Conservation (phyloP, 192 early-diverging fungal genomes). For the Powellomyces hirtus region DNA sequence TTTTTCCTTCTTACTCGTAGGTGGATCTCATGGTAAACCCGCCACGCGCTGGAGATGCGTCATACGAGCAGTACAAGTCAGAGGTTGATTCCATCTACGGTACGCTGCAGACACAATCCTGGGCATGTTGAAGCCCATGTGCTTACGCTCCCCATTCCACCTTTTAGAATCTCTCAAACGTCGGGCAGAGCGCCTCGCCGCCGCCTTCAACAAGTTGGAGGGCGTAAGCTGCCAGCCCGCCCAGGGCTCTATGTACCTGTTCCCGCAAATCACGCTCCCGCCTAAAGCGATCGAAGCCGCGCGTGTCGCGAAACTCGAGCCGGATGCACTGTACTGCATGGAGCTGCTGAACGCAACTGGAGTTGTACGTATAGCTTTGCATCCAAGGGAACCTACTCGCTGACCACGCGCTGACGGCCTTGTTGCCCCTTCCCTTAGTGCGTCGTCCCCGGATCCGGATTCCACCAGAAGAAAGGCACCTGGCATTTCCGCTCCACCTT, state of each 20-base stretch:
- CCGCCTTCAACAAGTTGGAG: constrained; percentile 78
- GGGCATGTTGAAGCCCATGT: no score
- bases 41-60: constrained; percentile 75
- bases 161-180: constrained; percentile 69
- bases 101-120: no score
- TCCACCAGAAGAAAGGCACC: constrained; percentile 83
- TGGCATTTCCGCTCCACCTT: constrained; percentile 97
- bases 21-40: constrained; percentile 86
- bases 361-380: constrained; percentile 53
- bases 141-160: no score
- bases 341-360: constrained; percentile 91
- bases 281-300: constrained; percentile 77
- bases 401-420: no score
- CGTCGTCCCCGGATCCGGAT: constrained; percentile 91
- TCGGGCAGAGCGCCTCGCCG: constrained; percentile 71
- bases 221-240: constrained; percentile 83
- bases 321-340: constrained; percentile 90
- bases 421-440: no score
- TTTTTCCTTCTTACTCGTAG: background rate
- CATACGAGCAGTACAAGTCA: constrained; percentile 67
- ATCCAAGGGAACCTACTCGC: no score
- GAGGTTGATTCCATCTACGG: constrained; percentile 75
- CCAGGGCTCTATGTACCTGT: constrained; percentile 94
- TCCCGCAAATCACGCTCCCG: constrained; percentile 79
- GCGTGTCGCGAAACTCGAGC: constrained; percentile 62